These are phyloP conservation scores for Fusarium verrucosum DNA, from an alignment of 2,329 filamentous ascomycete genomes.

Conservation along the genomic window DNA sequence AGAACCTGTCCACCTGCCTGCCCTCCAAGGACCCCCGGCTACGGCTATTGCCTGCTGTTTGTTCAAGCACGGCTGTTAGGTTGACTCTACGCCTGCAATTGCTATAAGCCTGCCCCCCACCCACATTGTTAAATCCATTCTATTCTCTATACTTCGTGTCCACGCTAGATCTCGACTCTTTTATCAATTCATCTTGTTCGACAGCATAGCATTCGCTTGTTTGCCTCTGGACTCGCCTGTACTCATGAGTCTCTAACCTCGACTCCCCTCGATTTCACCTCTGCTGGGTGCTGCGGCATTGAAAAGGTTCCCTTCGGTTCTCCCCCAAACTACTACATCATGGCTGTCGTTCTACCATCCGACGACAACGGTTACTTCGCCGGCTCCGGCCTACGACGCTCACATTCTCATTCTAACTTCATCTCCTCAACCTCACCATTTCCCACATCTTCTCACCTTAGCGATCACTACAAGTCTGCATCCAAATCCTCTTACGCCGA, in stretches of 20 bases:
- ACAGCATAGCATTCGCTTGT: neutral
- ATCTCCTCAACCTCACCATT: conserved; percentile 55
- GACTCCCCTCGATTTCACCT: conserved; percentile 21
- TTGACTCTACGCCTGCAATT: conserved; percentile 29
- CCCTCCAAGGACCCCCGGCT: conserved; percentile 25
- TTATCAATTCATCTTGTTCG: conserved; percentile 22
- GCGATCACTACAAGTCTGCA: conserved; percentile 57
- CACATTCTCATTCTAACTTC: conserved; percentile 69
- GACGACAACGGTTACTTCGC: conserved; percentile 68
- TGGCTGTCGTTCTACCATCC: conserved; percentile 66
- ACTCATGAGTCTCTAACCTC: conserved; percentile 40
- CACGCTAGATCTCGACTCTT: conserved; percentile 34
- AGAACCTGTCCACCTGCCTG: conserved; percentile 40
- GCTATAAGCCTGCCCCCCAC: conserved; percentile 45
- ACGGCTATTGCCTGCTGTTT: conserved; percentile 32
- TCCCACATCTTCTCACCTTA: conserved; percentile 58
- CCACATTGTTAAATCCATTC: conserved; percentile 42
- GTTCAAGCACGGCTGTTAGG: conserved; percentile 10
- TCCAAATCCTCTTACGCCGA: conserved; percentile 55
- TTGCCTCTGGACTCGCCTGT: conserved; percentile 14
- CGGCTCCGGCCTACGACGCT: conserved; percentile 63
- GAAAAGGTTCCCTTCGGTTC: conserved; percentile 35
- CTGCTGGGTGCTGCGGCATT: conserved; percentile 38
- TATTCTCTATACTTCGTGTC: conserved; percentile 37
- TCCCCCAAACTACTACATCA: conserved; percentile 47